Evolutionary conservation across 306 rosid species (phyloP), one percentile per base, ranked within the genome.

Genomic region (Senna siamea): DNA sequence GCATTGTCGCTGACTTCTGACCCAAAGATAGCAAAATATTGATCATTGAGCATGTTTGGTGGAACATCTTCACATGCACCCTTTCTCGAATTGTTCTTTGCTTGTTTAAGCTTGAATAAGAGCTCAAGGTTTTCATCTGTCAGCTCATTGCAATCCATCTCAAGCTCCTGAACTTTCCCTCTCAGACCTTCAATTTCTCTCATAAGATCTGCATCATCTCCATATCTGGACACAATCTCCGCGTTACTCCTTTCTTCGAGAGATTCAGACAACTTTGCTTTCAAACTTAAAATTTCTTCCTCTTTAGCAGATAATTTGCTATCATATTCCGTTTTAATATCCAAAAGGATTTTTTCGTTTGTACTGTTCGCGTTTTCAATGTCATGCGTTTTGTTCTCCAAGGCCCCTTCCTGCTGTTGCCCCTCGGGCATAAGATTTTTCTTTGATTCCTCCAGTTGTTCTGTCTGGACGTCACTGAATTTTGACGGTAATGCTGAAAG

Each of bases 41-140:
- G 85, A 55, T 69, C 72, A 50, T 59, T 57, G 72, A 64, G 46
- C 60, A 78, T 80, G 69, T 72, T 64, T 52, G 70, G 59, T 26
- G 75, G 78, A 59, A 70, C 69, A 65, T 85, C 85, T 53, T 67
- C 64, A 51, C 78, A 66, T 51, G 70, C 37, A 38, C 22, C 69
- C 77, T 70, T 79, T 41, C 61, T 81, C 28, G 78, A 77, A 67
- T 44, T 77, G 44, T 78, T 80, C 56, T 87, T 87, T 41, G 85
- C 83, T 83, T 83, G 88, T 82, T 88, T 94, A 58, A 92, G 95
- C 90, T 89, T 84, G 90, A 81, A 72, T 70, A 89, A 66, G 76
- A 94, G 97, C 43, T 92, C 95, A 48, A 94, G 89, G 85, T 94
- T 94, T 86, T 94, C 99, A 9, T 94, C 91, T 0, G 99, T 92